Evolutionary conservation across 208 protist genomes (phyloP), one percentile per base, ranked within the genome.

Genomic region (Trypanosoma melophagium): DNA sequence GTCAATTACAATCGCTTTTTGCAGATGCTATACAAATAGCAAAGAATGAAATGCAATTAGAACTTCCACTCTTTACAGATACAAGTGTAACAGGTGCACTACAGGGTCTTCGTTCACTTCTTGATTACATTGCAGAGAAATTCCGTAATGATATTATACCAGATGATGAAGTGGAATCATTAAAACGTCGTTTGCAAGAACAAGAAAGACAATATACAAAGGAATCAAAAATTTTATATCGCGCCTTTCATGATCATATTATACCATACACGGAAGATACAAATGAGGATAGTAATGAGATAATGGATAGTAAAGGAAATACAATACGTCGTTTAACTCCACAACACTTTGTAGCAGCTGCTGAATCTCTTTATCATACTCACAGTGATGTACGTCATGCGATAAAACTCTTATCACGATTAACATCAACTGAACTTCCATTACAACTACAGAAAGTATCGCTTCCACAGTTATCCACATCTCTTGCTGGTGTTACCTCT

Each of bases 71-170:
- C 12, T 67, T 81, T 42, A 64, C 56, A 21, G 76, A 81, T 45
- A 71, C 44, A 16, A 78, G 69, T 45, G 41, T 66, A 7, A 52
- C 44, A 9, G 78, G 75, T 44, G 73, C 71, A 16, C 55, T 87
- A 19, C 66, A 84, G 22, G 81, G 78, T 22, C 69, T 81, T 5
- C 54, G 67, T 31, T 72, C 66, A 28, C 54, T 87, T 10, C 31
- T 70, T 21, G 71, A 72, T n/a, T 51, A 55, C 19, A 62, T 76
- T 52, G 22, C n/a, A 41, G 67, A 76, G 16, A 66, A 64, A 44
- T 63, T 56, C 55, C 47, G 68, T 52, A n/a, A 57, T 50, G 21
- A 22, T 56, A 38, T 57, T 24, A 44, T 45, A n/a, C 56, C 21
- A 13, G 50, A 14, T n/a, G 59, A 60, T 17, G 66, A 70, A 19